phyloP scores from a whole-genome alignment of 2,329 filamentous ascomycete genomes.

The Didymosphaeria variabile region DNA sequence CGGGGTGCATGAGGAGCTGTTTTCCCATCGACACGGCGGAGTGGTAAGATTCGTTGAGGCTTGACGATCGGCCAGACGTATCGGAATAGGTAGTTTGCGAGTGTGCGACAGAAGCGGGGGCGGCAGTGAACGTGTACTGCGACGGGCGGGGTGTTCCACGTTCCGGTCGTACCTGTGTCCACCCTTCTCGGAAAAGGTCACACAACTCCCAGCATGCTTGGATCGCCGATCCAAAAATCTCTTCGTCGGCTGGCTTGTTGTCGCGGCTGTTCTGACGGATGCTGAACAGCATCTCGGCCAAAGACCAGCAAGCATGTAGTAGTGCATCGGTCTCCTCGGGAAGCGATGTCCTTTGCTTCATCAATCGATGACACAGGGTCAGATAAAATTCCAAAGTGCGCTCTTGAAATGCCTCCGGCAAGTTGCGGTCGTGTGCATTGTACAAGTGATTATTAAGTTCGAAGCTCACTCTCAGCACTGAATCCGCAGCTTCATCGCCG shows the following conservation, averaged over 20 bases:
- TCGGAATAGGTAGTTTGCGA: slow-evolving; percentile 47
- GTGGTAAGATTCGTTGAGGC: slow-evolving; percentile 57
- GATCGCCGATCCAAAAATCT: slow-evolving; percentile 84
- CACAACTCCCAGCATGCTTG: slow-evolving; percentile 96
- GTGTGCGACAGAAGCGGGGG: slow-evolving; percentile 54
- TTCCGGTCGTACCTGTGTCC: slow-evolving; percentile 88
- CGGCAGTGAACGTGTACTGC: slow-evolving; percentile 71
- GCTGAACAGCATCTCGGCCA: slow-evolving; percentile 93
- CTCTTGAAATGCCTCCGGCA: slow-evolving; percentile 88
- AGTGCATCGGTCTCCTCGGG: slow-evolving; percentile 85
- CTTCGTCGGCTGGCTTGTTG: slow-evolving; percentile 77
- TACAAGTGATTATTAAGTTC: slow-evolving; percentile 96
- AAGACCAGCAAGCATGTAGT: slow-evolving; percentile 84
- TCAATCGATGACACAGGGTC: slow-evolving; percentile 90
- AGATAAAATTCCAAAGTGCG: slow-evolving; percentile 94
- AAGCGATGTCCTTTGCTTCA: slow-evolving; percentile 86
- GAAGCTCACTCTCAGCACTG: slow-evolving; percentile 89
- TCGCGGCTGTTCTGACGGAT: slow-evolving; percentile 83
- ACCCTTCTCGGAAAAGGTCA: slow-evolving; percentile 90
- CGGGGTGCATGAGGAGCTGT: slow-evolving; percentile 63
- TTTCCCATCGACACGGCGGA: slow-evolving; percentile 53
- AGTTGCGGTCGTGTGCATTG: slow-evolving; percentile 84
- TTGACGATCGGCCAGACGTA: slow-evolving; percentile 50
- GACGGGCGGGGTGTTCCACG: slow-evolving; percentile 83
- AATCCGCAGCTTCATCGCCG: slow-evolving; percentile 82